Evolutionary conservation across 495 filamentous ascomycete species (phyloP), one percentile per base, ranked within the genome.

Genomic region (Tuber magnatum): DNA sequence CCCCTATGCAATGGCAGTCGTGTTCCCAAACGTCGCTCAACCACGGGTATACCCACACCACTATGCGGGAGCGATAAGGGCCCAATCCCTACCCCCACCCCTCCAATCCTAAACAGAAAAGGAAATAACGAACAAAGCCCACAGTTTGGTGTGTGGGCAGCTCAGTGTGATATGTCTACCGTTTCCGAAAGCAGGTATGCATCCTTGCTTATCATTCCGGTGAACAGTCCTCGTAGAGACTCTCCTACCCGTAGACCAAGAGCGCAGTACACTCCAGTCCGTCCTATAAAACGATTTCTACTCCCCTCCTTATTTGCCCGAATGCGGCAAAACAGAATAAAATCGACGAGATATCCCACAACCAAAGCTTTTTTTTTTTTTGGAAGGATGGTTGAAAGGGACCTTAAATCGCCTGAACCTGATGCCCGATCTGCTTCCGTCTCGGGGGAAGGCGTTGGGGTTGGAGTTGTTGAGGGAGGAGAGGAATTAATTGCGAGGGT

Each of bases 401-500:
- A 73, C 20, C 7, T 39, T 51, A 75, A 75, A 42, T 10, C 70
- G 8, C 32, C 18, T 16, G 77, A 41, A 41, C 39, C 46, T 10
- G 68, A 56, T 42, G 69, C 75, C 9, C 76, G 38, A 20, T 32
- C 61, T n/a, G 32, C 12, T 28, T 79, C 51, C 2, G 39, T 75
- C 48, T 73, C 76, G 9, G 48, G 70, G 42, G 76, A 72, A 44
- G 56, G 56, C 18, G 56, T 3, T 1, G n/a, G 12, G 9, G 28
- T 14, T 14, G 28, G 56, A 5, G 14, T 65, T 65, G 28, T 32
- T 65, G 76, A 79, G 72, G 76, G n/a, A 3, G 40, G 72, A 41
- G 39, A 70, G 10, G 76, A 75, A 68, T 43, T 75, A 14, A 82
- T 78, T 44, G 78, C 75, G 16, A 75, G 78, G 12, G 74, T 82